Base-by-base conservation (phyloP, 257 asterid genomes). In the Ilex asprella region DNA sequence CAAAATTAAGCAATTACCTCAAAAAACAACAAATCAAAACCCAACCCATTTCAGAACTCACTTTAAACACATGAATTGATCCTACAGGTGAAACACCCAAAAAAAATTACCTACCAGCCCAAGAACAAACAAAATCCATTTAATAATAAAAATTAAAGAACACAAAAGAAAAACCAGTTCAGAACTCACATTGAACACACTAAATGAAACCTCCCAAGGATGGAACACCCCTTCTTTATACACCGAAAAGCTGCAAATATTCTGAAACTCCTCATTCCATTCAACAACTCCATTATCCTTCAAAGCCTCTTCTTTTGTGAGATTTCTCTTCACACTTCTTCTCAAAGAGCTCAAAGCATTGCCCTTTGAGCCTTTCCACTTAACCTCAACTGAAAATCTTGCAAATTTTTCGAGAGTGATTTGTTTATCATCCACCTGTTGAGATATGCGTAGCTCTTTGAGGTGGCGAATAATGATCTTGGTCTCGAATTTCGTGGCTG, bases 291-390 rank as follows among this genome's bases (percentile, higher is more conserved):
- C 80, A n/a, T 71, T 67, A 27, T 62, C 79, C 2, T 65, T 59
- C 39, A 74, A 58, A 41, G 29, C 16, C 60, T 72, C 82, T 31
- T 77, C 87, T 65, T 74, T 83, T 11, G 95, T 85, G 61, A 76
- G 81, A 78, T 85, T 82, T 79, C 79, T 79, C 58, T 79, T 70
- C 7, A 70, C 73, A 12, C 66, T 76, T 69, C 60, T 68, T 29
- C 72, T 78, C n/a, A 78, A 47, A 30, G 85, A 80, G 30, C 74
- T 52, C 67, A 80, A 73, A 15, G 72, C 77, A 67, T 76, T 75
- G 64, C 80, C 86, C 63, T 78, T 76, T 15, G 90, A 65, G 54
- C 95, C 95, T 62, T 76, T 84, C 95, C 96, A 89, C 73, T 76
- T 82, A 31, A 89, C 69, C 73, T 82, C 91, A 56, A 81, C 88